Conservation (phyloP, 2,329 filamentous ascomycete genomes). For the Madurella mycetomatis region DNA sequence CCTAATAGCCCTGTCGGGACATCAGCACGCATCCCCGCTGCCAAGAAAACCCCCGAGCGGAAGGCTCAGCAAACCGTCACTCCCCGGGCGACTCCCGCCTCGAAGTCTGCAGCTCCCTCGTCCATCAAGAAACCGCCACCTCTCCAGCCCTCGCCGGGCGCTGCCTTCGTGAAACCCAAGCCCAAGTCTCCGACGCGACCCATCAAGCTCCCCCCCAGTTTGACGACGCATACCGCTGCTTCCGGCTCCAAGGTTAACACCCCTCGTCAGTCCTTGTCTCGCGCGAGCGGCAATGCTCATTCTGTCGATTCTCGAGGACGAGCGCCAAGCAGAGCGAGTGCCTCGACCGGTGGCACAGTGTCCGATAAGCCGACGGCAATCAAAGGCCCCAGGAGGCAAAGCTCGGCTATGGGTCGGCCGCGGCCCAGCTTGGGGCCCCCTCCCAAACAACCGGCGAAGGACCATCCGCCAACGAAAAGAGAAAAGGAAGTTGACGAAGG, state of each 20-base stretch:
- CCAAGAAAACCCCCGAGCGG: conserved; percentile 35
- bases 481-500: conserved; percentile 59
- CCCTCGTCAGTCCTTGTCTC: conserved; percentile 39
- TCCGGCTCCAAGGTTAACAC: conserved; percentile 57
- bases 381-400: conserved; percentile 41
- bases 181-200: conserved; percentile 66
- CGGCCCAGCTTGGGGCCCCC: conserved; percentile 55
- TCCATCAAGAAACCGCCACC: conserved; percentile 41
- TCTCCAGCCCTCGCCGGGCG: conserved; percentile 38
- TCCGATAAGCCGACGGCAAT: conserved; percentile 23
- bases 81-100: conserved; percentile 24
- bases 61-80: conserved; percentile 31
- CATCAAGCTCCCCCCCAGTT: conserved; percentile 59
- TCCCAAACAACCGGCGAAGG: conserved; percentile 52
- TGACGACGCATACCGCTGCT: conserved; percentile 66
- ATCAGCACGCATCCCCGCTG: conserved; percentile 24
- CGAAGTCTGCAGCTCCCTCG: conserved; percentile 33
- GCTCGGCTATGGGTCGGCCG: conserved; percentile 40
- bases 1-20: conserved; percentile 35
- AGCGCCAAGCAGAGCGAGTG: conserved; percentile 44
- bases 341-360: conserved; percentile 27
- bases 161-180: conserved; percentile 54
- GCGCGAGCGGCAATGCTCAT: conserved; percentile 36
- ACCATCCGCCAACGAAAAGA: conserved; percentile 44
- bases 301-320: conserved; percentile 35